Evolutionary conservation across 2,329 filamentous ascomycete genomes (phyloP), one percentile per base, ranked within the genome.

Genomic region (Aureobasidium sp.): DNA sequence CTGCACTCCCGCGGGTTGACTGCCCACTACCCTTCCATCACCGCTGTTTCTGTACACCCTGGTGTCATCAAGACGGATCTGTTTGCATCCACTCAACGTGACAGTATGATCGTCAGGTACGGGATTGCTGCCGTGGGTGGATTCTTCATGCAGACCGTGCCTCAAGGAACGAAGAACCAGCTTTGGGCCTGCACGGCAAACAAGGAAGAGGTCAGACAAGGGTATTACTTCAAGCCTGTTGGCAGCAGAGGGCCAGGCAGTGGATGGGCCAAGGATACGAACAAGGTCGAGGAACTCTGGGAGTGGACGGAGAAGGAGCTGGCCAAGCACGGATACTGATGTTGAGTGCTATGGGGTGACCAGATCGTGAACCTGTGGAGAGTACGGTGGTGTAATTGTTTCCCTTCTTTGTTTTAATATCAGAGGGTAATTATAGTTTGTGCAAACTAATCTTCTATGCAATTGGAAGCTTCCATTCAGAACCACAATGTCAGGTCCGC

Each of bases 21-120:
- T 0, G 61, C 66, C 15, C 71, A 70, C 0, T 77, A 81, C 62
- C 79, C 79, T 1, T 59, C 69, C 3, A 74, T 82, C 57, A 78
- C 72, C 0, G 69, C 69, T 7, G 73, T 77, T 0, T 70, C 75
- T 0, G 63, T 81, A 4, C 79, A 82, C 62, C 80, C 80, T 0
- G 80, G 80, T 13, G 70, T 78, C 23, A 76, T 81, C 19, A 61
- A 72, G 17, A 79, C 79, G 0, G 75, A 78, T 31, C 62, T 80
- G n/a, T 75, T 35, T 38, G 61, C 65, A 2, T 57, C 60, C 0
- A 27, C 71, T n/a, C 60, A 51, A n/a, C 38, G 63, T 40, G 54
- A 63, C 1, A 71, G 69, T 25, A 38, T 65, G 4, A 60, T 74
- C 7, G 9, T 72, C 38, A 67, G 64, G 43, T 58, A 66, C 1